These are phyloP conservation scores for Epicoccum nigrum DNA, from an alignment of 2,329 filamentous ascomycete genomes.

Conservation along the genomic window DNA sequence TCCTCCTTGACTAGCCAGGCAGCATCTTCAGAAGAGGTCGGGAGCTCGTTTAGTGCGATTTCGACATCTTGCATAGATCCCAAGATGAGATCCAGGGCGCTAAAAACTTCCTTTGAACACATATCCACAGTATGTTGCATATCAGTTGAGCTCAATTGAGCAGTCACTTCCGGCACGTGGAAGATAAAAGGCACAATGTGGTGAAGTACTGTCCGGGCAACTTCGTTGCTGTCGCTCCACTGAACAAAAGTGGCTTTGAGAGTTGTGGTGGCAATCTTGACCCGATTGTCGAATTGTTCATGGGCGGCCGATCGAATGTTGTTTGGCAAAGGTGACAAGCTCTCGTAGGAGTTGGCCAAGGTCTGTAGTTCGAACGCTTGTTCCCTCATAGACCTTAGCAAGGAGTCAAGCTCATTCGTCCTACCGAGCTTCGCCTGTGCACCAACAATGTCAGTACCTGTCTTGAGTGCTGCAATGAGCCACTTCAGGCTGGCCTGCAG, in stretches of 20 bases:
- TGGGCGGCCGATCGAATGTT: constrained; percentile 34
- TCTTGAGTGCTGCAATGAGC: constrained; percentile 71
- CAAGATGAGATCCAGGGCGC: constrained; percentile 75
- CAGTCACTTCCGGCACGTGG: constrained; percentile 10
- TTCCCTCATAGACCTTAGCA: constrained; percentile 34
- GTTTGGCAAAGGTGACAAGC: constrained; percentile 33
- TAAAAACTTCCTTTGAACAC: constrained; percentile 66
- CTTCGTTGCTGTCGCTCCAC: constrained; percentile 29
- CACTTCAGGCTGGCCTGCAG: constrained; percentile 55
- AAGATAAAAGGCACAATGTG: constrained; percentile 72
- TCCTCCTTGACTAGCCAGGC: constrained; percentile 66
- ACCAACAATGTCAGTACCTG: constrained; percentile 66
- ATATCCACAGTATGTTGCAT: constrained; percentile 36
- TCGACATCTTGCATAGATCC: constrained; percentile 78
- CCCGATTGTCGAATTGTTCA: constrained; percentile 17
- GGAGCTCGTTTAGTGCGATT: constrained; percentile 61
- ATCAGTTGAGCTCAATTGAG: constrained; percentile 2
- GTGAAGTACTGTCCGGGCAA: constrained; percentile 51
- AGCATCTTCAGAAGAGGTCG: constrained; percentile 64
- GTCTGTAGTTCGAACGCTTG: constrained; percentile 28
- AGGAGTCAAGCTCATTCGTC: constrained; percentile 35
- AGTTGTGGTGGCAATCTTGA: constrained; percentile 20
- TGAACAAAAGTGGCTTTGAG: constrained; percentile 24
- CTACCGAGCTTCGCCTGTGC: constrained; percentile 71
- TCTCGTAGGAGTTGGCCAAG: constrained; percentile 24